A percentile compares a stretch with the other conserved stretches of the same genome.
Conservation (phyloP, 345 rosid genomes). For the Fremontodendron californicum region DNA sequence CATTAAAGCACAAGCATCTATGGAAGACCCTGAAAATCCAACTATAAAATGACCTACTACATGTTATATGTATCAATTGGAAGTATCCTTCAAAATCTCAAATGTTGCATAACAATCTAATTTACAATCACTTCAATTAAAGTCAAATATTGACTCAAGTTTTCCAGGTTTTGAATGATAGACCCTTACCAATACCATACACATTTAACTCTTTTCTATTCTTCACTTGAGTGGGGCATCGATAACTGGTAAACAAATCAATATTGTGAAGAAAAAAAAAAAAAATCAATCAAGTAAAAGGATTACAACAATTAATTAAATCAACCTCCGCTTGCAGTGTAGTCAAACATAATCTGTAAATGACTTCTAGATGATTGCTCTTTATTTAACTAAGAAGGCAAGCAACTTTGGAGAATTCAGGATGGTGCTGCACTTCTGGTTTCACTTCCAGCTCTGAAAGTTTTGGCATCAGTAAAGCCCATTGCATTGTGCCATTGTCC, state of each 20-base stretch:
- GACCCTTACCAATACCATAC: too few species aligned
- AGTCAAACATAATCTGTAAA: constrained; percentile 47
- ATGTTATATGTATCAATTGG: not conserved
- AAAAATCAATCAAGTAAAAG: too few species aligned
- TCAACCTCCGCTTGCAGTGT: constrained; percentile 49
- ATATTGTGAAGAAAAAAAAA: not conserved
- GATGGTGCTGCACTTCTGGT: too few species aligned
- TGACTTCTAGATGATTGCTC: too few species aligned
- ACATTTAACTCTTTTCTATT: not conserved
- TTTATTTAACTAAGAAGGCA: too few species aligned
- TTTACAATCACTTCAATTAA: not conserved
- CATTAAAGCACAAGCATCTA: not conserved
- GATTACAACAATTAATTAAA: not conserved
- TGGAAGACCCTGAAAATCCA: not conserved
- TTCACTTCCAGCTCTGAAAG: constrained; percentile 25
- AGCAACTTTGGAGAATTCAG: constrained; percentile 58
- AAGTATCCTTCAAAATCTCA: not conserved
- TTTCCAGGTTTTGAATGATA: not conserved
- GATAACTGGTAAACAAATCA: not conserved
- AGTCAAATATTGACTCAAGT: not conserved
- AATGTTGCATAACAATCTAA: not conserved
- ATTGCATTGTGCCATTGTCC: constrained; percentile 97
- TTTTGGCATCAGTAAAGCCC: constrained; percentile 56
- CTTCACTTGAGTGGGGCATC: not conserved
- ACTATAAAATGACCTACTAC: not conserved